Base-by-base conservation (phyloP, 768 basidiomycete species). In the Leucocoprinus birnbaumii region DNA sequence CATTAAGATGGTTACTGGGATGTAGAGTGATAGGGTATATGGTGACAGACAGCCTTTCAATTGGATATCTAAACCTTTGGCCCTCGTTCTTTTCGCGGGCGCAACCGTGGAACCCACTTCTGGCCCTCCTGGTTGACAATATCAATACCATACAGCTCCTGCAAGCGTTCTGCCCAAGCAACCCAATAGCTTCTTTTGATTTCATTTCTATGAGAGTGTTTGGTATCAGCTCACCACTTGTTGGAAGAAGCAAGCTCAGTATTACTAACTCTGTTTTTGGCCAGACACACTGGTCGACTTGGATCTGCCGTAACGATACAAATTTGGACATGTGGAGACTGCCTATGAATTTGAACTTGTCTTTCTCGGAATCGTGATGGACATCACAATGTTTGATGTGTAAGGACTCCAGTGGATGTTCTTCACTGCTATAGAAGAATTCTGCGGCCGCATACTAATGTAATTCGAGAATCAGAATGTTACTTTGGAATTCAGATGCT, bases 311-410 rank as follows among this genome's bases (percentile, higher is more conserved):
- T 5, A 53, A 35, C 9, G 52, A 53, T 16, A 22, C 25, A 53
- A 53, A 53, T 24, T 22, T 53, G 21, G 52, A 53, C 22, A 53
- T n/a, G 21, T 53, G 24, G 13, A 53, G 52, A 9, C 44, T 35
- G 14, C 44, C 52, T 14, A 53, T 34, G 13, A 46, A 53, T n/a
- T 47, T 53, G n/a, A 53, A 53, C 18, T 38, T 53, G 13, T 53
- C 44, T 35, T 46, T 53, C 44, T 53, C 52, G 1, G 52, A 42
- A 9, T 34, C 52, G 11, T 35, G 43, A 35, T 34, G 22, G 16
- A 46, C 52, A 18, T 38, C 44, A 4, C 16, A 5, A 1, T 31
- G 45, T 19, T 46, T 53, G 14, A 53, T 46, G 31, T 37, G 31
- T 14, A 53, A 21, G 6, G 1, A 3, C 37, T 37, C 22, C 21